Base-by-base conservation (phyloP, 2,329 filamentous ascomycete species). In the Colletotrichum cordylinicola region DNA sequence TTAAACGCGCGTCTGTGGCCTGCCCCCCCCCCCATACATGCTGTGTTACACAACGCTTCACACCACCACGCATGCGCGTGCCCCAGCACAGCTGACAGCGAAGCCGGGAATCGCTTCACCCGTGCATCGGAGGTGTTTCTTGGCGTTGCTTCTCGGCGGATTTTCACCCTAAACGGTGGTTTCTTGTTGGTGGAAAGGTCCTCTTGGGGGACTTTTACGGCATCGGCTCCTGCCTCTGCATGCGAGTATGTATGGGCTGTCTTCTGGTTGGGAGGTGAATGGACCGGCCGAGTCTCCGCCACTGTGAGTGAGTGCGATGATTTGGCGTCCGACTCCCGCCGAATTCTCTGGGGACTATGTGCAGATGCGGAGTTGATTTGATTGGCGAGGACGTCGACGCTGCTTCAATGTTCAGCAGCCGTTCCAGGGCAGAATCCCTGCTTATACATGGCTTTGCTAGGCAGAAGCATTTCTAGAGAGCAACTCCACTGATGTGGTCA, bases 141-240 rank as follows among this genome's bases (percentile, higher is more conserved):
- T 13, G 43, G 43, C 10, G n/a, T 52, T 52, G 43, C 12, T 21
- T n/a, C 43, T 21, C 43, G 43, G n/a, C n/a, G 43, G 43, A n/a
- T 52, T 52, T 13, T 7, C n/a, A 21, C 2, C 43, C 12, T 21
- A 13, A 13, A 52, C 43, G 43, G n/a, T n/a, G 43, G n/a, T 16
- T 52, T 52, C 43, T 52, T 52, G 43, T 52, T 52, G 43, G 43
- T 52, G n/a, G 6, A 52, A 52, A 21, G n/a, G n/a, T 21, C 1
- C 0, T 0, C n/a, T 52, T 48, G 10, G n/a, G 10, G n/a, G n/a
- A 4, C n/a, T 0, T 2, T 48, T 27, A 27, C 24, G 24, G 24
- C 24, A 27, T 27, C 24, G 24, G 24, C 24, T 27, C 24, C 24
- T 21, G n/a, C 4, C 43, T 52, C 43, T 13, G 43, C n/a, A 24